A percentile compares a stretch with the other conserved stretches of the same genome.
Conservation (phyloP, 1,284 basidiomycete species). For the Ustilago crameri region DNA sequence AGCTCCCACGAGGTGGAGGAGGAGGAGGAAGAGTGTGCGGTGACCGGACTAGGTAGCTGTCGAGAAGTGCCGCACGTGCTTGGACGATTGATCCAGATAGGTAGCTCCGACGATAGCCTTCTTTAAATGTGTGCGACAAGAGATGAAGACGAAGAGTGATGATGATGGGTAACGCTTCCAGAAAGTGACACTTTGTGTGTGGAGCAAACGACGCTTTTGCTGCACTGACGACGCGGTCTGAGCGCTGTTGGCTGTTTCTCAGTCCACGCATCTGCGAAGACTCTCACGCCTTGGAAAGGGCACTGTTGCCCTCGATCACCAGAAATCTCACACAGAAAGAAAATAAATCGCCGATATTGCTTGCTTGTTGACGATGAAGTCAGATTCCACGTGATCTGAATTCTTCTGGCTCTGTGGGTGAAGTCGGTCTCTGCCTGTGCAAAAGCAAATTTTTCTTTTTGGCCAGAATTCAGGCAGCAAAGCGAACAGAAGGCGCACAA, state of each 20-base stretch:
- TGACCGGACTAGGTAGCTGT: too few relatives aligned
- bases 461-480: slow-evolving; percentile 1
- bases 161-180: neutral
- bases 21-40: too few relatives aligned
- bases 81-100: too few relatives aligned
- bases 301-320: neutral
- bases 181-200: slow-evolving; percentile 33
- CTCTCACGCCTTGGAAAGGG: slow-evolving; percentile 7
- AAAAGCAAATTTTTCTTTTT: slow-evolving; percentile 36
- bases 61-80: too few relatives aligned
- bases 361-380: too few relatives aligned
- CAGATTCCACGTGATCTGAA: slow-evolving; percentile 22
- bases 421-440: neutral
- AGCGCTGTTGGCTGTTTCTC: slow-evolving; percentile 10
- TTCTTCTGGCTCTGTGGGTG: slow-evolving; percentile 3
- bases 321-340: neutral
- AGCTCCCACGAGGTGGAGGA: too few relatives aligned
- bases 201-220: slow-evolving; percentile 19
- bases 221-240: slow-evolving; percentile 48
- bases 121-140: neutral
- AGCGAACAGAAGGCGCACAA: neutral
- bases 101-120: neutral
- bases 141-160: neutral
- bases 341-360: slow-evolving; percentile 14
- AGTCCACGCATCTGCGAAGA: too few relatives aligned